phyloP scores from a whole-genome alignment of 208 protist species.

The Wallacemonas sp. region DNA sequence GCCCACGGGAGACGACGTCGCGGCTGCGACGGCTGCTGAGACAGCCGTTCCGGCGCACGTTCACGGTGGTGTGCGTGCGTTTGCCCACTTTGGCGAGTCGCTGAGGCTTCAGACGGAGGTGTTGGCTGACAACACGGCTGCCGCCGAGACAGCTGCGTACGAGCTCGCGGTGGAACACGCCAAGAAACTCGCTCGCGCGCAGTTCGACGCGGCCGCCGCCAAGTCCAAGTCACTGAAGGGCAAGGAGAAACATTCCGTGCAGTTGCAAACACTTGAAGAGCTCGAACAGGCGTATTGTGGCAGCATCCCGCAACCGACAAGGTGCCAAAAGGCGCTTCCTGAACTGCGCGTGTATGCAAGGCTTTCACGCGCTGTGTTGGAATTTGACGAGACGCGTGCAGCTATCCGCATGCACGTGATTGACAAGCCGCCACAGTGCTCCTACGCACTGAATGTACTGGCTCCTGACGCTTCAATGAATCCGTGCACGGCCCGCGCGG shows the following conservation, averaged over 20 bases:
- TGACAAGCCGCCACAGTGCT: neutral
- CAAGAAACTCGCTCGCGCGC: constrained; percentile 41
- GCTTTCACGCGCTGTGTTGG: neutral
- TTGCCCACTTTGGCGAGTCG: constrained; percentile 23
- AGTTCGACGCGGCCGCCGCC: constrained; percentile 44
- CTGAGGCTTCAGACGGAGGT: constrained; percentile 57
- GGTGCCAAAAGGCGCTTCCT: constrained; percentile 8
- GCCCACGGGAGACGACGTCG: neutral
- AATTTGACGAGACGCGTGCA: constrained; percentile 5
- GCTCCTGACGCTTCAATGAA: neutral
- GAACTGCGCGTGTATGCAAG: neutral
- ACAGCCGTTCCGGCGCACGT: constrained; percentile 16
- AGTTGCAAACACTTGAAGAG: constrained; percentile 45
- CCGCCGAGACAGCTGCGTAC: constrained; percentile 39
- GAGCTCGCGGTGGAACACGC: constrained; percentile 39
- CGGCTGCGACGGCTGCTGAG: neutral
- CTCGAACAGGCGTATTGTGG: constrained; percentile 45
- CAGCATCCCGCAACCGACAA: constrained; percentile 32
- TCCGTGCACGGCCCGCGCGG: neutral
- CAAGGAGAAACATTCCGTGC: constrained; percentile 23
- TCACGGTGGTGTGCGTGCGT: constrained; percentile 40
- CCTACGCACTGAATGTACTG: neutral
- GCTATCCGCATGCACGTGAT: neutral
- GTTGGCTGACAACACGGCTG: constrained; percentile 57
- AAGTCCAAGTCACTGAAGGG: constrained; percentile 15